Conservation (phyloP, 176 grass and related monocot genomes). For the Zea luxurians region DNA sequence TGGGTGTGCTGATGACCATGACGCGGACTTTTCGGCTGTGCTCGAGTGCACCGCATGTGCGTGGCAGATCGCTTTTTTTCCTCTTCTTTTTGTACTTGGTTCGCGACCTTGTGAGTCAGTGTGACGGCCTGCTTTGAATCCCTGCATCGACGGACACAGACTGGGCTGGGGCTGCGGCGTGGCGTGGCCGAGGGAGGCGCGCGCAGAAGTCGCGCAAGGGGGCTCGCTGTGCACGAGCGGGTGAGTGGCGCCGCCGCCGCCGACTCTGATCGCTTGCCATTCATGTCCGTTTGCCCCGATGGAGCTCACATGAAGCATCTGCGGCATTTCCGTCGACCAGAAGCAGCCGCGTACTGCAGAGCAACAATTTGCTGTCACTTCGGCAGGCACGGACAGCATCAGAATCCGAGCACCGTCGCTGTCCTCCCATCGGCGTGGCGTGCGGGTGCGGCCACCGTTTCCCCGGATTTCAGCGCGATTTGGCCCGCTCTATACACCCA, state of each 20-base stretch:
- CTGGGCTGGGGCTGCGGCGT: background rate
- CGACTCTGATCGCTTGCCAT: no score
- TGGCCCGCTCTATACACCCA: background rate
- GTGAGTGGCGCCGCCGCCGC: no score
- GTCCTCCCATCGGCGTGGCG: background rate
- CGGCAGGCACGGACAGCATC: background rate
- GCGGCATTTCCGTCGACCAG: background rate
- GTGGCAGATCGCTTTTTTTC: slow-evolving; percentile 3
- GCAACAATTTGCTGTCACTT: background rate
- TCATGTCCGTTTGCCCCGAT: background rate
- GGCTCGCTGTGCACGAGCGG: no score
- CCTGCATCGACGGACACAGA: background rate
- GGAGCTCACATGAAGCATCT: background rate
- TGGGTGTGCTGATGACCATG: background rate
- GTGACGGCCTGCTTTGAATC: slow-evolving; percentile 1
- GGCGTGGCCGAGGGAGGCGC: no score
- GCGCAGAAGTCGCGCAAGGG: no score
- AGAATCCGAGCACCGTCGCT: background rate
- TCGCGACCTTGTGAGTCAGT: background rate
- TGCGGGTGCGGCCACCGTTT: background rate
- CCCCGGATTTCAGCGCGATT: background rate
- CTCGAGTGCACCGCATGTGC: slow-evolving; percentile 38
- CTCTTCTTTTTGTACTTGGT: background rate
- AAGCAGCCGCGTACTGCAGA: background rate
- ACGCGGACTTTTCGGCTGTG: slow-evolving; percentile 7